phyloP scores from a whole-genome alignment of 2,329 filamentous ascomycete species.

The Dothideomycetes sp. region DNA sequence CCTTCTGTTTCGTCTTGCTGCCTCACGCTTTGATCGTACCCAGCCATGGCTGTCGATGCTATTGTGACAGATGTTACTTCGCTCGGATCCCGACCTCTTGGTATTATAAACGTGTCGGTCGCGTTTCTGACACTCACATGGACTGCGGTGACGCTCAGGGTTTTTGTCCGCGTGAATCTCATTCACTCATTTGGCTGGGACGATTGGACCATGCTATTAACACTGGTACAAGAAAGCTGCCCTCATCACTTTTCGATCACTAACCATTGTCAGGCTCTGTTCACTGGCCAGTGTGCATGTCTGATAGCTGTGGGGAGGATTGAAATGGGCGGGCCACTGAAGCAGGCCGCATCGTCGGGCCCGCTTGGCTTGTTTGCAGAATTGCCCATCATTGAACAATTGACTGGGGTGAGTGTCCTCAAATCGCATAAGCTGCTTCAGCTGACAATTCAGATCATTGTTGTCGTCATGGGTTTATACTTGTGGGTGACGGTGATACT shows the following conservation, averaged over 20 bases:
- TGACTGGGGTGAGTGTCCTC: conserved; percentile 35
- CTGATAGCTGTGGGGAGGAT: conserved; percentile 15
- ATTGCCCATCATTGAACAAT: conserved; percentile 24
- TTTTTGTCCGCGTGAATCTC: conserved; percentile 21
- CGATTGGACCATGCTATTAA: conserved; percentile 25
- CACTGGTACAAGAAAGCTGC: conserved; percentile 17
- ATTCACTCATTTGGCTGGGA: conserved; percentile 20
- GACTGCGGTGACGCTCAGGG: conserved; percentile 20
- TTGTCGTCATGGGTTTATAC: conserved; percentile 28
- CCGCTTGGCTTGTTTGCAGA: neutral
- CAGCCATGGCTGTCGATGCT: too few relatives aligned
- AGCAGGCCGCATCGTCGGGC: neutral
- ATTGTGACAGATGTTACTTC: too few relatives aligned
- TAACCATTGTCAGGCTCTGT: too few relatives aligned
- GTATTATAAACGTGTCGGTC: conserved; percentile 21
- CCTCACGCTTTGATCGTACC: too few relatives aligned
- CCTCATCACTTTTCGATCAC: too few relatives aligned
- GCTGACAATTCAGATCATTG: conserved; percentile 38
- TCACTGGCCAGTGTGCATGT: conserved; percentile 21
- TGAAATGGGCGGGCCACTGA: conserved; percentile 1
- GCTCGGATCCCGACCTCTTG: too few relatives aligned
- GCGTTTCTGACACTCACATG: conserved; percentile 23
- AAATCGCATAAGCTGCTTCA: conserved; percentile 31
- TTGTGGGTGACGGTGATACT: conserved; percentile 30
- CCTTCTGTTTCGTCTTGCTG: too few relatives aligned